These are phyloP conservation scores for Galium porrigens DNA, from an alignment of 305 asterid genomes.

Conservation along the genomic window DNA sequence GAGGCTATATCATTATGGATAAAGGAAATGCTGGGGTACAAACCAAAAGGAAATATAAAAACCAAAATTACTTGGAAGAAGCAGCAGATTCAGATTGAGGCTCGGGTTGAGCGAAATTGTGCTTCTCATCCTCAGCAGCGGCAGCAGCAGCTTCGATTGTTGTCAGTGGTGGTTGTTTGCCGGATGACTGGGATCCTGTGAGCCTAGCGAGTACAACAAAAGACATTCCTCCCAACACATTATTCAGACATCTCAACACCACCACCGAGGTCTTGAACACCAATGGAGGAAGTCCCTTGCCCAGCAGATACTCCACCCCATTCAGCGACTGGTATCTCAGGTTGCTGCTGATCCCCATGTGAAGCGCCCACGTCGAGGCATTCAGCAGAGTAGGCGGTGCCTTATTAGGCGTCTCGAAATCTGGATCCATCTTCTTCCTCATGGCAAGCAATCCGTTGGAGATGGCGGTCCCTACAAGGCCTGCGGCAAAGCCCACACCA, in stretches of 20 bases:
- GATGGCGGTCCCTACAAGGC: slow-evolving; percentile 36
- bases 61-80: background rate
- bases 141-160: background rate
- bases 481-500: slow-evolving; percentile 37
- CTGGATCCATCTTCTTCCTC: slow-evolving; percentile 41
- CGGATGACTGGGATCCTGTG: slow-evolving; percentile 28
- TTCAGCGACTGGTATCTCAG: slow-evolving; percentile 36
- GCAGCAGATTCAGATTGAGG: background rate
- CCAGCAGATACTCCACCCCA: slow-evolving; percentile 33
- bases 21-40: background rate
- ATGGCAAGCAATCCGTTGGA: slow-evolving; percentile 30
- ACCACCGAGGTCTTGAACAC: slow-evolving; percentile 31
- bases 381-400: slow-evolving; percentile 32
- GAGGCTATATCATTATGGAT: background rate
- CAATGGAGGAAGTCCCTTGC: slow-evolving; percentile 25
- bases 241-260: slow-evolving; percentile 31
- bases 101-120: background rate
- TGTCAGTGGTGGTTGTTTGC: background rate
- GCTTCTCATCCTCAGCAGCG: slow-evolving; percentile 5
- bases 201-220: slow-evolving; percentile 37
- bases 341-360: slow-evolving; percentile 41
- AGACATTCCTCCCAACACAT: slow-evolving; percentile 38
- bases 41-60: background rate
- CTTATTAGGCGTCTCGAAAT: slow-evolving; percentile 41
- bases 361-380: slow-evolving; percentile 37